A percentile compares a stretch with the other conserved stretches of the same genome.
Conservation (phyloP, 2,329 filamentous ascomycete species). For the Talaromyces sp. region DNA sequence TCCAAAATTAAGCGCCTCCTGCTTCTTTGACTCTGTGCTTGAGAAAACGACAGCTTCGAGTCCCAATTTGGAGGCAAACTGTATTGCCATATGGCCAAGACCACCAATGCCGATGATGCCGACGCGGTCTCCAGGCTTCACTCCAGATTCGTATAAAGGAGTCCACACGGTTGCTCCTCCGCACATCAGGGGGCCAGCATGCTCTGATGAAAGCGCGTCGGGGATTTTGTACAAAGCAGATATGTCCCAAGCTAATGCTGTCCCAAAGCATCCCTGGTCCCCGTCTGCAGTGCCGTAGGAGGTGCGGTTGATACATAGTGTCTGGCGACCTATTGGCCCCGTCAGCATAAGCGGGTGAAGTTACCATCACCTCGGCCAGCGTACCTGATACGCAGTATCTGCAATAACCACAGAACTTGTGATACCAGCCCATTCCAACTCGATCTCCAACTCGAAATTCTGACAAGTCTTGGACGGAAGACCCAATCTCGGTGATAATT, state of each 20-base stretch:
- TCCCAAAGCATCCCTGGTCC: not conserved
- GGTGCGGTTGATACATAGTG: not conserved
- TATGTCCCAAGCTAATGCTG: not conserved
- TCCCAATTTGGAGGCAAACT: constrained; percentile 67
- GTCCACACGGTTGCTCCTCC: constrained; percentile 44
- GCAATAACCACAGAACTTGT: constrained; percentile 32
- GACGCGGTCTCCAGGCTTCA: constrained; percentile 66
- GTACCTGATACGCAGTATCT: not conserved
- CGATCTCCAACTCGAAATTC: constrained; percentile 40
- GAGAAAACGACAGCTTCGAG: constrained; percentile 61
- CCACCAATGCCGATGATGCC: constrained; percentile 71
- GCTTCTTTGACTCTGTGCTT: constrained; percentile 47
- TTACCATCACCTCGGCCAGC: not conserved
- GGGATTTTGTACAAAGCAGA: not conserved
- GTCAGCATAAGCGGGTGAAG: not conserved
- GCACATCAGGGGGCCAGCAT: constrained; percentile 33
- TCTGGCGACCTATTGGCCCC: not conserved
- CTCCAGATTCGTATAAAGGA: constrained; percentile 59
- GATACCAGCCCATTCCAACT: constrained; percentile 43
- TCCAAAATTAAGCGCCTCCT: constrained; percentile 51
- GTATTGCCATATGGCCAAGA: constrained; percentile 66
- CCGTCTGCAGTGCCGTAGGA: not conserved
- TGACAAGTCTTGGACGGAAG: constrained; percentile 11
- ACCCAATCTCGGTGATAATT: constrained; percentile 30
- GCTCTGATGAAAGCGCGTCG: not conserved